Evolutionary conservation across 2,329 filamentous ascomycete species (phyloP), one percentile per base, ranked within the genome.

Genomic region (Colletotrichum sp.): DNA sequence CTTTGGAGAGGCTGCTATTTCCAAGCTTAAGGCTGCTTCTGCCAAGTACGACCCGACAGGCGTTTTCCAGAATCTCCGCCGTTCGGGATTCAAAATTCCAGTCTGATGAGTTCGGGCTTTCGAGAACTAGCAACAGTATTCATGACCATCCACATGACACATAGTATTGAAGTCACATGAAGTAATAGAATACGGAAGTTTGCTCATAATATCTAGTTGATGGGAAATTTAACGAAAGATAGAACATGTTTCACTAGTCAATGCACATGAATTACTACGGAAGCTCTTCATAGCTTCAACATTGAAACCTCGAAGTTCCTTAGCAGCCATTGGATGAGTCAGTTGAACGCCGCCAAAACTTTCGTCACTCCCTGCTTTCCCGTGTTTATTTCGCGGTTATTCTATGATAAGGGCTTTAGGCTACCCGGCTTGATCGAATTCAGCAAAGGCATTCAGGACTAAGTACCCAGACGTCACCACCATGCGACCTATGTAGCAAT

Each of bases 1-100:
- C 3, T 85, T 85, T 70, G 86, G 86, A 0, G 74, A 80, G 9
- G 80, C 82, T 31, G 85, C 83, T 29, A 70, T 86, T 24, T 76
- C 77, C 1, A 81, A 78, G 68, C 72, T 86, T 62, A 77, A 76
- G 66, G 77, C 76, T 16, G 79, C 82, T 2, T 80, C 80, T 15
- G 70, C 75, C n/a, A 83, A 82, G 73, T 86, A 84, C 55, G 84
- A 86, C 59, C 83, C 83, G 2, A 62, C 76, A 2, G 80, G 82
- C 3, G 80, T 85, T 8, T 86, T 85, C 72, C 83, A 85, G 73
- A 84, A 77, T 5, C 75, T 82, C 31, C 77, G 79, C 5, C 68
- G 70, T 27, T 81, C 81, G 38, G 82, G 82, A 5, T 81, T 83
- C 66, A 82, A 82, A 74, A 79, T 83, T 31, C 79, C 79, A 13